Evolutionary conservation across 208 protist species (phyloP), one percentile per base, ranked within the genome.

Genomic region (Leishmania turanica): DNA sequence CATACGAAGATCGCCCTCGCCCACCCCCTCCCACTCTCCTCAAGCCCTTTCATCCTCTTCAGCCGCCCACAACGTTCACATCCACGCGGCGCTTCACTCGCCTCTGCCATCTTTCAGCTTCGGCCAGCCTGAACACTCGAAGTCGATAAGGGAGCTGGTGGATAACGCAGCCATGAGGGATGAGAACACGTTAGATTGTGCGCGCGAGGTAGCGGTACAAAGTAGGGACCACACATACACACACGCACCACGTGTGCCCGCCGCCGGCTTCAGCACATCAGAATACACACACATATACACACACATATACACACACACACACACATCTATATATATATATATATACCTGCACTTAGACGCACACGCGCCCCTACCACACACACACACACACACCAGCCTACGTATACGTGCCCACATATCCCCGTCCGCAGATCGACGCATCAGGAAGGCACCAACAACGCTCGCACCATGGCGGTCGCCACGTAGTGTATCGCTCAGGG

Each of bases 251-350:
- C 27, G 56, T 62, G 56, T n/a, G 24, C 24, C 5, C 56, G 24
- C 56, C 21, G 56, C 56, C 56, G 56, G 56, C 56, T 62, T 53
- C 49, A 53, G 49, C 56, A 62, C 8, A 7, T 31, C 56, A 31
- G 9, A 24, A 45, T 9, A 45, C 42, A 0, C 42, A 9, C 42
- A 45, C 42, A 9, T 45, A 45, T 42, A 45, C 0, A 19, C 0
- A 68, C 27, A 68, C 27, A 68, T 68, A 19, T 68, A 42, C 66
- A 71, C 66, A 71, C 51, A n/a, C n/a, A n/a, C n/a, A n/a, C n/a
- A n/a, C n/a, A n/a, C n/a, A 21, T n/a, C n/a, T 42, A 45, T 6
- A 19, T 1, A 68, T 45, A 68, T 45, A 68, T 68, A 19, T 68
- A 42, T 68, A 45, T 42, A 68, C 65, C 65, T 71, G 34, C 65